Percentiles rank a stretch among this genome's conserved stretches.
These are phyloP conservation scores for Xylariaceae sp. DNA, from an alignment of 2,329 filamentous ascomycete genomes.

Conservation along the genomic window DNA sequence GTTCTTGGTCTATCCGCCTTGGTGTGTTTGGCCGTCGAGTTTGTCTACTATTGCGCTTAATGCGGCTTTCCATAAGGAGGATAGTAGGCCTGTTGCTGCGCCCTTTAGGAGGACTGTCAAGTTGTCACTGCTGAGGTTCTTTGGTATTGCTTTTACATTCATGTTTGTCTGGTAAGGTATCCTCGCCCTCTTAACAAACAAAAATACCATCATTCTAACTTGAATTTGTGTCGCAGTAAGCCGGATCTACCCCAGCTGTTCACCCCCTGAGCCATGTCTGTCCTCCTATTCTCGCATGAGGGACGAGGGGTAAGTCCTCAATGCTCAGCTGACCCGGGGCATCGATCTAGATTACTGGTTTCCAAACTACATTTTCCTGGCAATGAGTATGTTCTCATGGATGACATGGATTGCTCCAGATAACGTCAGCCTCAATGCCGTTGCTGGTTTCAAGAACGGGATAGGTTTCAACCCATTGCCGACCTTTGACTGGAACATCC, in stretches of 20 bases:
- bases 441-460: constrained; percentile 20
- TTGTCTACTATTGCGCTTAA: constrained; percentile 40
- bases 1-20: constrained; percentile 50
- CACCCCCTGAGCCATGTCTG: no score
- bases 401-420: constrained; percentile 48
- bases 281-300: no score
- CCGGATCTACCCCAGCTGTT: no score
- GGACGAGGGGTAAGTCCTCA: no score
- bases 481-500: constrained; percentile 40
- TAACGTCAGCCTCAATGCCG: constrained; percentile 22
- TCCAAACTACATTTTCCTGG: constrained; percentile 46
- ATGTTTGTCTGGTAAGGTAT: neutral
- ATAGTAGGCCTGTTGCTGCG: neutral
- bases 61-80: neutral
- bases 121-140: neutral
- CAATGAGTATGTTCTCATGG: constrained; percentile 47
- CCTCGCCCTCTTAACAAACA: no score
- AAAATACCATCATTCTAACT: no score
- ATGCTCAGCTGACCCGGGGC: no score
- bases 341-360: constrained; percentile 51
- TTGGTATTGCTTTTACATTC: neutral
- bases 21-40: constrained; percentile 47
- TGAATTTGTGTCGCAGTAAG: no score
- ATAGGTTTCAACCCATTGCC: constrained; percentile 34
- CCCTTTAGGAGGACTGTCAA: neutral